Conservation (phyloP, 495 filamentous ascomycete species). For the Daldinia caldariorum region DNA sequence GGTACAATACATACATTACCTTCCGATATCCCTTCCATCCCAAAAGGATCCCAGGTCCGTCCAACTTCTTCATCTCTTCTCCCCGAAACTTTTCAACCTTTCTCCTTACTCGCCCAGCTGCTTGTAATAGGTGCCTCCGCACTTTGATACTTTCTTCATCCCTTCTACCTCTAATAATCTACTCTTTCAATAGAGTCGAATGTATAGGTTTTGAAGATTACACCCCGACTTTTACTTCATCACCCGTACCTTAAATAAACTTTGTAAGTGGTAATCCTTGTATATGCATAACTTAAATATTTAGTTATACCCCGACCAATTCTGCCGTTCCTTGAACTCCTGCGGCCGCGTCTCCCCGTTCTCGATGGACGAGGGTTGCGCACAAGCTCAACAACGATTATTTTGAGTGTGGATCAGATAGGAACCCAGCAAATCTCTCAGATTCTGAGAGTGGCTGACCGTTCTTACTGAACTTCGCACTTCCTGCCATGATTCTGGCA, state of each 20-base stretch:
- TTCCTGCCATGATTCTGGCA: slow-evolving; percentile 25
- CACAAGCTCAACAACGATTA: slow-evolving; percentile 38
- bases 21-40: slow-evolving; percentile 36
- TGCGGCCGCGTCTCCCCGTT: slow-evolving; percentile 25
- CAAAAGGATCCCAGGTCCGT: slow-evolving; percentile 22
- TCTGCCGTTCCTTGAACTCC: slow-evolving; percentile 1
- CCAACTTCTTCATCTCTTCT: slow-evolving; percentile 14
- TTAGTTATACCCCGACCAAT: slow-evolving; percentile 2
- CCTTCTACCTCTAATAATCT: background rate
- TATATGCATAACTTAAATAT: slow-evolving; percentile 33
- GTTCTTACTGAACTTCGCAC: slow-evolving; percentile 20
- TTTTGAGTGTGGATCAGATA: slow-evolving; percentile 30
- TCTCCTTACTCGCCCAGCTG: slow-evolving; percentile 3
- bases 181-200: slow-evolving; percentile 9
- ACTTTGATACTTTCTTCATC: background rate
- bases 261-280: slow-evolving; percentile 19
- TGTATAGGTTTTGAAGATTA: slow-evolving; percentile 13
- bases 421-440: slow-evolving; percentile 25
- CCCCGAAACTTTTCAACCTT: slow-evolving; percentile 5
- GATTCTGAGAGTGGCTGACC: slow-evolving; percentile 8
- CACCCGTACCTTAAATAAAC: slow-evolving; percentile 1
- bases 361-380: slow-evolving; percentile 20
- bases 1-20: background rate
- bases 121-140: slow-evolving; percentile 18
- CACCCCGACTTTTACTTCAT: slow-evolving; percentile 19